Percentiles rank a stretch among this genome's conserved stretches.
Evolutionary conservation across 2,329 filamentous ascomycete species (phyloP).

Genomic region (Xylariaceae sp.): DNA sequence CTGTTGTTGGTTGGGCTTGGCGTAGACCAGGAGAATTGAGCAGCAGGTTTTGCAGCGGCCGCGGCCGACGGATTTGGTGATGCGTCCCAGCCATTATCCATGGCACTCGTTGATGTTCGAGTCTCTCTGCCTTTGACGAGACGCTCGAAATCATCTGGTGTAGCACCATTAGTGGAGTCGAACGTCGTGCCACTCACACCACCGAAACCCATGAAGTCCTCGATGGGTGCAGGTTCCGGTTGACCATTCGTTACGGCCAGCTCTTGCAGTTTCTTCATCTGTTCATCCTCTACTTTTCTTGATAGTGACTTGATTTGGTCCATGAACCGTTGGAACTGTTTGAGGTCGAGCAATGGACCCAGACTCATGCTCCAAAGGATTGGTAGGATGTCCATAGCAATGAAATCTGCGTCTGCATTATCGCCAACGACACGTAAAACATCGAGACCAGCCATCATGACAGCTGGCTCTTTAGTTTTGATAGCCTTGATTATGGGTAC

Average conservation of each 20-base stretch:
- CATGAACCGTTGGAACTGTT: conserved; percentile 90
- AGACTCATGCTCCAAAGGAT: conserved; percentile 89
- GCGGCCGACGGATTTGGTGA: conserved; percentile 28
- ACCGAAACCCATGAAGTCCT: conserved; percentile 70
- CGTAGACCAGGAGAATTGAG: conserved; percentile 61
- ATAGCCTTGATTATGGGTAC: conserved; percentile 86
- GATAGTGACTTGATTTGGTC: conserved; percentile 78
- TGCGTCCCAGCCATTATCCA: conserved; percentile 50
- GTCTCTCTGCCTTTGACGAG: conserved; percentile 74
- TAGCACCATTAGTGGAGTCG: conserved; percentile 47
- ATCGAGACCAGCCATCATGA: conserved; percentile 89
- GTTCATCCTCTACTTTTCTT: conserved; percentile 78
- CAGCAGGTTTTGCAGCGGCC: conserved; percentile 29
- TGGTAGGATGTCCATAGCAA: conserved; percentile 86
- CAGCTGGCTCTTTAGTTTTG: conserved; percentile 95
- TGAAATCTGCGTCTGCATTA: conserved; percentile 81
- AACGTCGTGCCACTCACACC: conserved; percentile 59
- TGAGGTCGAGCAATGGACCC: conserved; percentile 80
- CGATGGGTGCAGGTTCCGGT: conserved; percentile 46
- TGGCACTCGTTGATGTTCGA: conserved; percentile 33
- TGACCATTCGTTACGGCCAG: conserved; percentile 57
- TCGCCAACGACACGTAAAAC: conserved; percentile 81
- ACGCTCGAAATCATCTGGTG: conserved; percentile 76
- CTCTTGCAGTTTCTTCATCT: conserved; percentile 83
- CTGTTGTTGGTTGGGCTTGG: conserved; percentile 41